These are phyloP conservation scores for Cornus florida DNA, from an alignment of 148 eudicot species.

Conservation along the genomic window DNA sequence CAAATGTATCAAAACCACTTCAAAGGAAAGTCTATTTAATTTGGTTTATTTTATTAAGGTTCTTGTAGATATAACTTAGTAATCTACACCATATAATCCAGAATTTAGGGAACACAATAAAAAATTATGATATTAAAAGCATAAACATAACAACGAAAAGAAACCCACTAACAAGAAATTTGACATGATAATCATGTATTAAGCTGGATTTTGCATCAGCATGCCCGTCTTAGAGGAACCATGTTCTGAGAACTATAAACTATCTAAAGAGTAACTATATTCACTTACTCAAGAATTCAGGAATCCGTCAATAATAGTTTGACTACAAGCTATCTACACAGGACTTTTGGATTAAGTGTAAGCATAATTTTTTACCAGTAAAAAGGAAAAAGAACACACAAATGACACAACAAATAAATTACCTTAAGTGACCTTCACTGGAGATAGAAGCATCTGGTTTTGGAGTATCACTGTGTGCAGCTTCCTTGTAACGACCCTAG, in stretches of 20 bases:
- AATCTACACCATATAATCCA: background rate
- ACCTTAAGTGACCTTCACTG: slow-evolving; percentile 96
- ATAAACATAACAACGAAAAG: background rate
- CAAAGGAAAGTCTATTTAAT: background rate
- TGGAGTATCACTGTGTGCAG: slow-evolving; percentile 93
- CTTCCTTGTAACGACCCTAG: too few species aligned
- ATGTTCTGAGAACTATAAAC: background rate
- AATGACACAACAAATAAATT: background rate
- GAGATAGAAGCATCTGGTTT: slow-evolving; percentile 96
- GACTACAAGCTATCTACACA: too few species aligned
- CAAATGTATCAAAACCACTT: background rate
- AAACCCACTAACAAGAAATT: background rate
- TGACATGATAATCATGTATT: background rate
- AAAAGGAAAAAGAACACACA: background rate
- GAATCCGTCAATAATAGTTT: too few species aligned
- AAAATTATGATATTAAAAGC: background rate
- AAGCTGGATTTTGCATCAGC: background rate
- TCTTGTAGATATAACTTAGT: background rate
- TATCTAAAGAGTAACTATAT: background rate
- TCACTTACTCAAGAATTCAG: too few species aligned
- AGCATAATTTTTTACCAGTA: too few species aligned
- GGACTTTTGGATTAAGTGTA: too few species aligned
- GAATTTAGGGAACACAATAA: background rate
- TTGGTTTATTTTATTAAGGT: too few species aligned
- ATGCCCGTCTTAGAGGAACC: background rate